Percentiles rank a stretch among this genome's conserved stretches.
Evolutionary conservation across 352 stramenopile species (phyloP).

Genomic region (Pythium coloratum): DNA sequence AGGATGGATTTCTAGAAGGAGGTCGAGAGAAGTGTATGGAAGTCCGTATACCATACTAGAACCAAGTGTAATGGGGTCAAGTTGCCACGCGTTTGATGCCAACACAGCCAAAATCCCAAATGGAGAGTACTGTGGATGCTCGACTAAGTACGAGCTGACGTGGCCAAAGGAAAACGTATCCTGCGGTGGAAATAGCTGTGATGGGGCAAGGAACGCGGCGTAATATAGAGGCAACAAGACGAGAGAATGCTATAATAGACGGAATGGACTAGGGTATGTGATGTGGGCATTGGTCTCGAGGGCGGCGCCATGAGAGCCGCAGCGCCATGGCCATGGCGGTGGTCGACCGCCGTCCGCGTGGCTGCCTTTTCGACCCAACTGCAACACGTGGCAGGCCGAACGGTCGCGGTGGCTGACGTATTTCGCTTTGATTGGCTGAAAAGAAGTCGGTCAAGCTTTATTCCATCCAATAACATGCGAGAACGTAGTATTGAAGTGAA

Average conservation of each 20-base stretch:
- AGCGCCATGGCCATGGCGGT: neutral
- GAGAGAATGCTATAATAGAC: neutral
- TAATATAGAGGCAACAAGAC: neutral
- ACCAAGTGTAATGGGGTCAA: slow-evolving; percentile 15
- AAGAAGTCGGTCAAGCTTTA: neutral
- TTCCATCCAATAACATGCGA: slow-evolving; percentile 9
- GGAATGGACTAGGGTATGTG: too few relatives aligned
- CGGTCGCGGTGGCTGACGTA: slow-evolving; percentile 21
- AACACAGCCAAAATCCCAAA: slow-evolving; percentile 1
- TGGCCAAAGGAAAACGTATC: slow-evolving; percentile 11
- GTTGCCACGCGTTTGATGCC: slow-evolving; percentile 37
- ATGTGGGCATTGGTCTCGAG: too few relatives aligned
- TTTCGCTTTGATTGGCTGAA: slow-evolving; percentile 21
- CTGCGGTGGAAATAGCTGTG: neutral
- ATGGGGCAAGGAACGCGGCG: neutral
- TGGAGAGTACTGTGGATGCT: slow-evolving; percentile 8
- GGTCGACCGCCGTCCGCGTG: neutral
- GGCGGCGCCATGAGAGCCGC: too few relatives aligned
- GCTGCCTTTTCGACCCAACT: neutral
- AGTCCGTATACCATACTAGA: slow-evolving; percentile 32
- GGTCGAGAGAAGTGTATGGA: slow-evolving; percentile 11
- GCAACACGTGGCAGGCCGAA: slow-evolving; percentile 22
- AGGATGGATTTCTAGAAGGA: slow-evolving; percentile 32
- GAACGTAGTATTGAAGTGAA: slow-evolving; percentile 16
- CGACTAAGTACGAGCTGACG: slow-evolving; percentile 27